These are phyloP conservation scores for Coprinellus micaceus DNA, from an alignment of 768 basidiomycete genomes.

Conservation along the genomic window DNA sequence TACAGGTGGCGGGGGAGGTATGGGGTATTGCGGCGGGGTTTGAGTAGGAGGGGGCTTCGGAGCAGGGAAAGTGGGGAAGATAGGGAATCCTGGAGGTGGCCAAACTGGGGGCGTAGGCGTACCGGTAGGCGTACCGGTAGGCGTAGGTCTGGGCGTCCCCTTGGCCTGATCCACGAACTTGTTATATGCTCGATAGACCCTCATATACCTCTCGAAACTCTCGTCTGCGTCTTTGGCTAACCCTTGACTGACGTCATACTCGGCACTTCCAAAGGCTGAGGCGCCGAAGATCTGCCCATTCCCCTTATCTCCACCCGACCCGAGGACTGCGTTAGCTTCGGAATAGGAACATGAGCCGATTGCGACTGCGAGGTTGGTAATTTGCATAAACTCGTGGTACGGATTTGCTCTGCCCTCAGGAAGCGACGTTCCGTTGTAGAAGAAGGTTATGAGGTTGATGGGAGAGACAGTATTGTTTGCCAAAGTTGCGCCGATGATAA, in stretches of 20 bases:
- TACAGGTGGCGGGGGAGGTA: neutral
- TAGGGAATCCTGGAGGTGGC: neutral
- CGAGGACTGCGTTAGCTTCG: slow-evolving; percentile 30
- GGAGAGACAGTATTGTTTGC: slow-evolving; percentile 20
- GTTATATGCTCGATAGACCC: slow-evolving; percentile 30
- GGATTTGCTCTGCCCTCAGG: slow-evolving; percentile 21
- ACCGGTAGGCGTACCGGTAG: neutral
- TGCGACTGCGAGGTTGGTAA: slow-evolving; percentile 26
- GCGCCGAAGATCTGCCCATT: slow-evolving; percentile 32
- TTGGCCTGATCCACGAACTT: slow-evolving; percentile 20
- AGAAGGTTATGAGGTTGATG: slow-evolving; percentile 27
- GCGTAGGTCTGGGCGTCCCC: neutral
- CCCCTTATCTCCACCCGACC: slow-evolving; percentile 26
- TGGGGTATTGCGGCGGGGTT: neutral
- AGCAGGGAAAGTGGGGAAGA: neutral
- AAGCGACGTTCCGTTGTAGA: slow-evolving; percentile 35
- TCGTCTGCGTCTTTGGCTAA: neutral
- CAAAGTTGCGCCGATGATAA: slow-evolving; percentile 17
- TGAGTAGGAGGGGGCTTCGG: neutral
- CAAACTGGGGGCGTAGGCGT: neutral
- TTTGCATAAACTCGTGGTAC: slow-evolving; percentile 38
- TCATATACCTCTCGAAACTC: slow-evolving; percentile 24
- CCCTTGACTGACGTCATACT: slow-evolving; percentile 4
- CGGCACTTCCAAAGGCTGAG: slow-evolving; percentile 31
- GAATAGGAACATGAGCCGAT: slow-evolving; percentile 33